Evolutionary conservation across 352 stramenopile species (phyloP), one percentile per base, ranked within the genome.

Genomic region (Phytophthora agathidicida): DNA sequence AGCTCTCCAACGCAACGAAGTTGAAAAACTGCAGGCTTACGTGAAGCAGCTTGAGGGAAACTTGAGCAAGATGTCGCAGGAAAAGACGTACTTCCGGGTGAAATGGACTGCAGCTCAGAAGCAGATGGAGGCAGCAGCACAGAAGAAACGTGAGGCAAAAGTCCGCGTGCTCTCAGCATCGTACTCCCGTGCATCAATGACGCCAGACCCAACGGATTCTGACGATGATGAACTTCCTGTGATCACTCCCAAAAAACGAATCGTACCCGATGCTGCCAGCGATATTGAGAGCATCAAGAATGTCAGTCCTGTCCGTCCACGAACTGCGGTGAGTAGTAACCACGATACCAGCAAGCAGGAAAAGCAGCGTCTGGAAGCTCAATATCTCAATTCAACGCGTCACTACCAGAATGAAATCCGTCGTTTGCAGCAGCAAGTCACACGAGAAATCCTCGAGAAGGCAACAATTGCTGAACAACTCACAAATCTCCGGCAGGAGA

Each of bases 391-490:
- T 28, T 71, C 75, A 2, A 59, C 55, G 27, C 73, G 73, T 2
- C 83, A 93, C 35, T 83, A 75, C 32, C 77, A 91, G 46, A 86
- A 81, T 23, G 79, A 91, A 52, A 88, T 93, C 46, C 71, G 72
- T 35, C 77, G 83, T 3, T 41, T 93, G 16, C 77, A 88, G 48
- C 66, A 80, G 47, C 80, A 93, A 48, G 59, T 93, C 10, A 48
- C 63, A 1, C 71, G 68, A 9, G 83, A 93, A 53, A 75, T 53
- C 7, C 75, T 68, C 14, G 42, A 72, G 11, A 91, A 89, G 36
- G 48, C 56, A 8, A 31, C 54, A 8, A 73, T 88, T 1, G 70
- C 80, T 36, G 65, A 83, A 4, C 73, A 88, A 38, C 47, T 91
- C 7, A 67, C 68, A 1, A 56, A 81, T 23, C 41, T 83, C 5